Base-by-base conservation (phyloP, 2,329 filamentous ascomycete species). In the Fusarium oxysporum region DNA sequence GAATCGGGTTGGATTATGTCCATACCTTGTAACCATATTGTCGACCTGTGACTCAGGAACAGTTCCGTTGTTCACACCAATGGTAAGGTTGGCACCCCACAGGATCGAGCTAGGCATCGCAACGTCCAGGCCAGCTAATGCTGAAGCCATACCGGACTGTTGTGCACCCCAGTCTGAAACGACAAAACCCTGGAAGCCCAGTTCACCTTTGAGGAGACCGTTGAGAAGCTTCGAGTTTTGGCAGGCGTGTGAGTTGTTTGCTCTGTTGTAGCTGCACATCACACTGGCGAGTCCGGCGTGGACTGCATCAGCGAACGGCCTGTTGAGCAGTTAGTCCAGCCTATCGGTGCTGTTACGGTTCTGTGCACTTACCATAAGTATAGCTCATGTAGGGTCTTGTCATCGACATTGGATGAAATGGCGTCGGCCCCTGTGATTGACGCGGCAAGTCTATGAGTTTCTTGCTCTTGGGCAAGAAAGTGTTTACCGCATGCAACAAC, bases 211-310 rank as follows among this genome's bases (percentile, higher is more conserved):
- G 13, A 94, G 82, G 3, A 94, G 14, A 3, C 58, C 65, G 1
- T 69, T 69, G 2, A 69, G 50, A 19, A 68, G 65, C 7, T 69
- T 69, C 0, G 65, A 69, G 58, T 69, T 69, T 5, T 68, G 65
- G 17, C 65, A 69, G 2, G 57, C 66, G 9, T 69, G 82, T 1
- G 88, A 89, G 74, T 93, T 93, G 61, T 92, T 85, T 6, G 90
- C 81, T 74, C 90, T 89, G 77, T 93, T 92, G 73, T 97, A 97
- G 4, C 90, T 89, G 78, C 93, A 94, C 94, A 97, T 97, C 59
- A 96, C 84, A 8, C 90, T 91, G 2, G 89, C 92, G 3, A 94
- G 92, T 25, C 93, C 93, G 8, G 92, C 93, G 63, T 88, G 89
- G 28, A 97, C 86, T 8, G 91, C 91, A 72, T 95, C 91, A 0